Evolutionary conservation across 768 basidiomycete genomes (phyloP).

Genomic region (Mrakia frigida): DNA sequence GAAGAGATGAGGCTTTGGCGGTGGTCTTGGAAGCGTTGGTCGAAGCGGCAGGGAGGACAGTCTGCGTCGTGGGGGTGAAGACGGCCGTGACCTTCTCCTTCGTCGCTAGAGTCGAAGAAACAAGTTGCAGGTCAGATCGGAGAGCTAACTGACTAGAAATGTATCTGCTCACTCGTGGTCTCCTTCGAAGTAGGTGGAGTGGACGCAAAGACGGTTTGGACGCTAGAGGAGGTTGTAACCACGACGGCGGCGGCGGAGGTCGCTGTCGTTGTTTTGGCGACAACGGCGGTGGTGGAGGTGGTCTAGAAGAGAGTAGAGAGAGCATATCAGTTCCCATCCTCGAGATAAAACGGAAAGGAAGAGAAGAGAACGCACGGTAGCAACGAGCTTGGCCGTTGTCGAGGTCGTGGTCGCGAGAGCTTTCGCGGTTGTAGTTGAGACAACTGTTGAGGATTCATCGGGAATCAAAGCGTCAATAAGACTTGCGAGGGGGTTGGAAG

Average conservation of each 20-base stretch:
- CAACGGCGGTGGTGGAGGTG: background rate
- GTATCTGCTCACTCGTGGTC: background rate
- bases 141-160: background rate
- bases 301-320: background rate
- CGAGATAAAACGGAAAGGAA: background rate
- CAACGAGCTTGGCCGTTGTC: background rate
- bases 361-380: background rate
- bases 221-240: background rate
- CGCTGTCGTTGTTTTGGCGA: background rate
- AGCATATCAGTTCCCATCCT: background rate
- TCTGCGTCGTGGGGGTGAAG: background rate
- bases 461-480: background rate
- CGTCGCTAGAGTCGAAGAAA: background rate
- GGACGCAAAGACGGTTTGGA: background rate
- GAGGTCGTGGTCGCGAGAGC: background rate
- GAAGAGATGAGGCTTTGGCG: background rate
- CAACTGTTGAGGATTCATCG: background rate
- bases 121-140: background rate
- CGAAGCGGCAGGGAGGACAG: background rate
- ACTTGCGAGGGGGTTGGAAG: background rate
- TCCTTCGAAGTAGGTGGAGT: background rate
- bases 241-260: background rate
- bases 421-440: background rate
- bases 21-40: background rate
- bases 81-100: background rate